Evolutionary conservation across 345 rosid species (phyloP).

Genomic region (Ceriops decandra): DNA sequence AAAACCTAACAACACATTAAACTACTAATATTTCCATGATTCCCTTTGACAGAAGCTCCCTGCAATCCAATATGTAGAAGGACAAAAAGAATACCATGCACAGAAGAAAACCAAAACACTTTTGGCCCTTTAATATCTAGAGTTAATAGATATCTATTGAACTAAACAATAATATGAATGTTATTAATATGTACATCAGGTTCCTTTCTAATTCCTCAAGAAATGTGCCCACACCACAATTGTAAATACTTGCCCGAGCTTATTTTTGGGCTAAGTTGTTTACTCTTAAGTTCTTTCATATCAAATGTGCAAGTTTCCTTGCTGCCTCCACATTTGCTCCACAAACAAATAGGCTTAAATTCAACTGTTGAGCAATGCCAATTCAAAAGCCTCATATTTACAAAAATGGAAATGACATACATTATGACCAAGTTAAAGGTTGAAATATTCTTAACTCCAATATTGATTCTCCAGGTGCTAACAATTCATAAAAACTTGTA

Average conservation of each 20-base stretch:
- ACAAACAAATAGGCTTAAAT: slow-evolving; percentile 4
- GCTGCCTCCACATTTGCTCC: not conserved
- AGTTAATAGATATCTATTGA: not conserved
- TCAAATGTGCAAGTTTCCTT: not conserved
- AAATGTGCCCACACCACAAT: not conserved
- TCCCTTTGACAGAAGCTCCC: not conserved
- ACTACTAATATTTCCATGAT: not conserved
- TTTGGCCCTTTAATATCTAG: too few species aligned
- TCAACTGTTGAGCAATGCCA: not conserved
- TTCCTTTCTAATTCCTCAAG: not conserved
- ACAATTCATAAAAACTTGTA: not conserved
- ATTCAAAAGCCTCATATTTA: slow-evolving; percentile 8
- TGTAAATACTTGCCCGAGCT: not conserved
- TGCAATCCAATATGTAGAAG: not conserved
- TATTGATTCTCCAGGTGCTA: not conserved
- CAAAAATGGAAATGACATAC: not conserved
- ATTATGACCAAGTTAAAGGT: not conserved
- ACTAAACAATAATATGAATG: not conserved
- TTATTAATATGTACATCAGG: too few species aligned
- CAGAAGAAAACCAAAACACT: not conserved
- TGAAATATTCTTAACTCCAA: not conserved
- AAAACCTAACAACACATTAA: not conserved
- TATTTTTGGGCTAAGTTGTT: too few species aligned
- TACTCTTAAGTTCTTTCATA: not conserved
- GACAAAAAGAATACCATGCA: not conserved